These are phyloP conservation scores for Coemansia sp. DNA, from an alignment of 192 early-diverging fungal genomes.

Conservation along the genomic window DNA sequence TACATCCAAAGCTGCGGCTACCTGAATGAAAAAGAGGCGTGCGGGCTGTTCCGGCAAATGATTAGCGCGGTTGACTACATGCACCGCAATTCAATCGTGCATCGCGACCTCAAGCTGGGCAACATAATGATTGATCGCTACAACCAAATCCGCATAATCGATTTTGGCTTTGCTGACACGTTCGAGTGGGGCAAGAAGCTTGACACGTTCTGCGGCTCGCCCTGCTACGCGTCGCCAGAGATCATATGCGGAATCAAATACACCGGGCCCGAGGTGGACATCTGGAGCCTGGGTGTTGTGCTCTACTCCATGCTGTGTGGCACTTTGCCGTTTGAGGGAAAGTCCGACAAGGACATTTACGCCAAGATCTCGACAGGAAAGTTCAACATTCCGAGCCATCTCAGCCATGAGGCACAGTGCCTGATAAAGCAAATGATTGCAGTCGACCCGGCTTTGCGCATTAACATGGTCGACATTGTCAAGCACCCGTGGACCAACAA, in stretches of 20 bases:
- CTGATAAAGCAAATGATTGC: slow-evolving; percentile 70
- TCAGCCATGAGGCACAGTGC: slow-evolving; percentile 57
- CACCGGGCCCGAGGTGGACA: slow-evolving; percentile 83
- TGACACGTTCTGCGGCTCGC: slow-evolving; percentile 60
- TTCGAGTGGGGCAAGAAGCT: slow-evolving; percentile 55
- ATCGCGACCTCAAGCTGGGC: slow-evolving; percentile 81
- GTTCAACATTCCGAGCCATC: slow-evolving; percentile 59
- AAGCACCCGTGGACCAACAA: slow-evolving; percentile 78
- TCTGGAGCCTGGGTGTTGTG: slow-evolving; percentile 85
- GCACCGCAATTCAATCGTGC: slow-evolving; percentile 65
- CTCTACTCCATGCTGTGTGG: slow-evolving; percentile 82
- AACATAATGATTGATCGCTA: slow-evolving; percentile 77
- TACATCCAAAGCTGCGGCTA: slow-evolving; percentile 74
- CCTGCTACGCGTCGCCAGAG: slow-evolving; percentile 83
- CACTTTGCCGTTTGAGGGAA: slow-evolving; percentile 79
- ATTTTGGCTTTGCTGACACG: slow-evolving; percentile 83
- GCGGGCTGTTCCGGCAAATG: slow-evolving; percentile 77
- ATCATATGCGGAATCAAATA: slow-evolving; percentile 75
- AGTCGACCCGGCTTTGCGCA: slow-evolving; percentile 65
- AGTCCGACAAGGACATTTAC: slow-evolving; percentile 76
- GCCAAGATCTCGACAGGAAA: slow-evolving; percentile 72
- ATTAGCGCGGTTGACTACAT: slow-evolving; percentile 76
- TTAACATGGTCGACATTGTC: slow-evolving; percentile 66
- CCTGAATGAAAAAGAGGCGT: slow-evolving; percentile 78
- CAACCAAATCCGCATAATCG: slow-evolving; percentile 79